These are phyloP conservation scores for Phytophthora pisi DNA, from an alignment of 352 stramenopile genomes.

Conservation along the genomic window DNA sequence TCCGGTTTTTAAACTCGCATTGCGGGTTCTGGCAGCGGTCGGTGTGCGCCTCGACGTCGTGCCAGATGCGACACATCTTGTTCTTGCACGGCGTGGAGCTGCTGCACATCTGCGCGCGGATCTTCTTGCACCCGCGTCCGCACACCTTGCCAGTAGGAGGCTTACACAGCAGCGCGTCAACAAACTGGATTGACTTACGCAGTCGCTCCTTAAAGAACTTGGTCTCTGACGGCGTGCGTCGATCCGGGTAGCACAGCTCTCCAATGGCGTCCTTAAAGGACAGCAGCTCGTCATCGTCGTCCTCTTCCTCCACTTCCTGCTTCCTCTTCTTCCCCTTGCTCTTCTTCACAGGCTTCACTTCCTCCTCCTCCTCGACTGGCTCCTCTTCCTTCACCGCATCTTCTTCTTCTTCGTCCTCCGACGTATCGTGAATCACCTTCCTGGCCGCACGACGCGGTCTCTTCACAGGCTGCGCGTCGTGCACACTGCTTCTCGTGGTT, in stretches of 20 bases:
- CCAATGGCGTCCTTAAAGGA: slow-evolving; percentile 73
- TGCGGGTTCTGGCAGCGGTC: slow-evolving; percentile 68
- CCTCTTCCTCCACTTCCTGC: slow-evolving; percentile 32
- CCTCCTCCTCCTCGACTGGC: slow-evolving; percentile 17
- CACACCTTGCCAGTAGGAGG: slow-evolving; percentile 55
- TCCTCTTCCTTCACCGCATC: slow-evolving; percentile 3
- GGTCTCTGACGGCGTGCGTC: slow-evolving; percentile 52
- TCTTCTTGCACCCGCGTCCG: slow-evolving; percentile 56
- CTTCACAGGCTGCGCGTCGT: slow-evolving; percentile 27
- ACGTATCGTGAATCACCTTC: slow-evolving; percentile 27
- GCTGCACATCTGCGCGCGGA: slow-evolving; percentile 75
- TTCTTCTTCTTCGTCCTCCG: slow-evolving; percentile 15
- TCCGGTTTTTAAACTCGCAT: slow-evolving; percentile 75
- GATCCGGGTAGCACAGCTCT: slow-evolving; percentile 67
- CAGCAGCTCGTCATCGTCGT: slow-evolving; percentile 53
- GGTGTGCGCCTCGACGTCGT: slow-evolving; percentile 73
- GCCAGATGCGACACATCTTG: slow-evolving; percentile 75
- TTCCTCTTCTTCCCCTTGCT: slow-evolving; percentile 1
- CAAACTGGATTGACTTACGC: slow-evolving; percentile 69
- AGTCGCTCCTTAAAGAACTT: slow-evolving; percentile 77
- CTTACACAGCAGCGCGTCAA: slow-evolving; percentile 68
- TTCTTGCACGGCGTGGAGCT: slow-evolving; percentile 64
- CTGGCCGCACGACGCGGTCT: slow-evolving; percentile 30
- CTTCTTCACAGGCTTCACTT: slow-evolving; percentile 11
- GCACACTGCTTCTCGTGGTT: slow-evolving; percentile 8